Percentiles rank a stretch among this genome's conserved stretches.
These are phyloP conservation scores for Diaporthe citrichinensis DNA, from an alignment of 2,329 filamentous ascomycete species.

Conservation along the genomic window DNA sequence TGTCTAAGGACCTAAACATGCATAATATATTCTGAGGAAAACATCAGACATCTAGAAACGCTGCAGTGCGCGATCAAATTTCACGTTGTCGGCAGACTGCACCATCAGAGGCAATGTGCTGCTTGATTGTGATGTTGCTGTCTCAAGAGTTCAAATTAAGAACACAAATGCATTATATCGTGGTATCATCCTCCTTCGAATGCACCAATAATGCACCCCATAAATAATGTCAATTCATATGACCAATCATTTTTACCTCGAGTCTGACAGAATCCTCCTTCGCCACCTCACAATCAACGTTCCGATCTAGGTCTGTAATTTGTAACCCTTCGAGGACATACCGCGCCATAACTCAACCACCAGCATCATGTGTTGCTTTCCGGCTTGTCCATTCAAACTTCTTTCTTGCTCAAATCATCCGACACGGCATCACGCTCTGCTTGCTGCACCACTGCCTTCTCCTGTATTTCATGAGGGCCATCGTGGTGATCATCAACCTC, in stretches of 20 bases:
- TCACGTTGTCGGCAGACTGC: background rate
- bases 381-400: background rate
- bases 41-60: background rate
- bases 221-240: background rate
- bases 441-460: slow-evolving; percentile 1
- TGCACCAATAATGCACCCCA: background rate
- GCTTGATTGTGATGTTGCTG: background rate
- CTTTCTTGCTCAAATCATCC: background rate
- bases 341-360: too few relatives aligned
- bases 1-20: too few relatives aligned
- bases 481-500: slow-evolving; percentile 23
- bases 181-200: background rate
- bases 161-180: background rate
- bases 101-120: background rate
- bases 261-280: background rate
- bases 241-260: background rate
- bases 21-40: background rate
- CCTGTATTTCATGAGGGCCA: background rate
- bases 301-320: too few relatives aligned
- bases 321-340: background rate
- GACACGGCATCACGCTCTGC: background rate
- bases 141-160: background rate
- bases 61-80: background rate
- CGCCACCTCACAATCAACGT: background rate
- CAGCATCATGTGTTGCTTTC: background rate